Evolutionary conservation across 441 rosid genomes (phyloP).

Genomic region (Arabidopsis lyrata): DNA sequence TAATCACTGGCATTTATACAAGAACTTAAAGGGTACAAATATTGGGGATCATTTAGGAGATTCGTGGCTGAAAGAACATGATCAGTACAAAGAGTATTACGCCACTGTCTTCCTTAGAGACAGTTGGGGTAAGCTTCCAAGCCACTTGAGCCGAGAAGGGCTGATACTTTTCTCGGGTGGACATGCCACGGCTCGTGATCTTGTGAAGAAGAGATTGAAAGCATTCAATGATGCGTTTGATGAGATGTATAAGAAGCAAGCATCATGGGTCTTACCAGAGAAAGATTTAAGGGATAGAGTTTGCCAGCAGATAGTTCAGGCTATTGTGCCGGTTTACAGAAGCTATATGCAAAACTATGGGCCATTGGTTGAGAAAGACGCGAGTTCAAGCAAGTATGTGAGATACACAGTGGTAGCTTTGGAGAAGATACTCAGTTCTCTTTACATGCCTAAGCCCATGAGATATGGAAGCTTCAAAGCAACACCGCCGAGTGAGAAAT

Average conservation of each 20-base stretch:
- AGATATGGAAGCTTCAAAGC: conserved; percentile 93
- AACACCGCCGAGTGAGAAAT: conserved; percentile 59
- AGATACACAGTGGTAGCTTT: conserved; percentile 80
- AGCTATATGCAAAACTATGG: conserved; percentile 99
- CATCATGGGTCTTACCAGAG: conserved; percentile 75
- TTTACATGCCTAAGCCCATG: conserved; percentile 78
- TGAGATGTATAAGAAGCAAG: conserved; percentile 80
- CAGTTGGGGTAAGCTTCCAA: conserved; percentile 91
- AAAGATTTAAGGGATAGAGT: conserved; percentile 89
- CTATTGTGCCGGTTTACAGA: conserved; percentile 86
- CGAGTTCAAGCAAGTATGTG: conserved; percentile 82
- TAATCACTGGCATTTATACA: conserved; percentile 88
- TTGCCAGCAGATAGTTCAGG: conserved; percentile 76
- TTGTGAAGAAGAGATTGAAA: conserved; percentile 91
- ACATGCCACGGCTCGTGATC: conserved; percentile 98
- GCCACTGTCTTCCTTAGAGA: conserved; percentile 74
- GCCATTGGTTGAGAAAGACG: conserved; percentile 90
- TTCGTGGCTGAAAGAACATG: conserved; percentile 86
- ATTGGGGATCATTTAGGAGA: conserved; percentile 87
- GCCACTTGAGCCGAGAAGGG: conserved; percentile 92
- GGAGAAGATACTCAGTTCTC: conserved; percentile 83
- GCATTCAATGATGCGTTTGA: conserved; percentile 90
- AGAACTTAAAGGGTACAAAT: conserved; percentile 82
- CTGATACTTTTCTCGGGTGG: conserved; percentile 95
- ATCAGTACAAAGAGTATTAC: conserved; percentile 76